Conservation (phyloP, 208 protist genomes). For the Leishmania amazonensis region DNA sequence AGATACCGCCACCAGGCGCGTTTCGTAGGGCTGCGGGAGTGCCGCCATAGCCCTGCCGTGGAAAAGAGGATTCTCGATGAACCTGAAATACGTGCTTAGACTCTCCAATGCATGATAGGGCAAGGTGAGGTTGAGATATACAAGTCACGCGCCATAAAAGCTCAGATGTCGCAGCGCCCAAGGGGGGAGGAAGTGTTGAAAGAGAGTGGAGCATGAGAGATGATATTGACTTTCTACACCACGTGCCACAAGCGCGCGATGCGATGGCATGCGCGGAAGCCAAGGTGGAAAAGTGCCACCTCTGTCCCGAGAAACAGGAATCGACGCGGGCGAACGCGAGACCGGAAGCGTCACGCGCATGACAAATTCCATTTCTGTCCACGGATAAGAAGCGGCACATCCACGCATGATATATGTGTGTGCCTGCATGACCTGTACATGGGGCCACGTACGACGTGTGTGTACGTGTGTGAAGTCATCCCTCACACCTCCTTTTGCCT, state of each 20-base stretch:
- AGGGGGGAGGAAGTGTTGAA: neutral
- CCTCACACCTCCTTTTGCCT: neutral
- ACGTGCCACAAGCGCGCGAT: neutral
- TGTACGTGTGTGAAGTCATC: neutral
- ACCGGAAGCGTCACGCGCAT: neutral
- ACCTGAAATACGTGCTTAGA: neutral
- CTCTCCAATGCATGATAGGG: neutral
- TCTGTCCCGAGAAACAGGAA: neutral
- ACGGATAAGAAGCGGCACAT: neutral
- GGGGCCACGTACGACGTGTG: neutral
- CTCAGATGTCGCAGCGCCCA: neutral
- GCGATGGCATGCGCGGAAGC: neutral
- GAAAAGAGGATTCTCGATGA: neutral
- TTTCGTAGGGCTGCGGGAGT: constrained; percentile 27
- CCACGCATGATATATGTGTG: too few species aligned
- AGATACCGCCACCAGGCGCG: constrained; percentile 31
- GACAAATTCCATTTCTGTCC: neutral
- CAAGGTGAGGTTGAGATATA: neutral
- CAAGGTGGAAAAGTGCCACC: neutral
- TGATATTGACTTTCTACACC: neutral
- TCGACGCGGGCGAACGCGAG: neutral
- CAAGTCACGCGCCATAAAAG: neutral
- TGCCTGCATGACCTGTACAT: neutral
- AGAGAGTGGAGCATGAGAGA: neutral
- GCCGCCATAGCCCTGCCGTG: constrained; percentile 8